These are phyloP conservation scores for Rosa chinensis DNA, from an alignment of 306 rosid genomes.

Conservation along the genomic window DNA sequence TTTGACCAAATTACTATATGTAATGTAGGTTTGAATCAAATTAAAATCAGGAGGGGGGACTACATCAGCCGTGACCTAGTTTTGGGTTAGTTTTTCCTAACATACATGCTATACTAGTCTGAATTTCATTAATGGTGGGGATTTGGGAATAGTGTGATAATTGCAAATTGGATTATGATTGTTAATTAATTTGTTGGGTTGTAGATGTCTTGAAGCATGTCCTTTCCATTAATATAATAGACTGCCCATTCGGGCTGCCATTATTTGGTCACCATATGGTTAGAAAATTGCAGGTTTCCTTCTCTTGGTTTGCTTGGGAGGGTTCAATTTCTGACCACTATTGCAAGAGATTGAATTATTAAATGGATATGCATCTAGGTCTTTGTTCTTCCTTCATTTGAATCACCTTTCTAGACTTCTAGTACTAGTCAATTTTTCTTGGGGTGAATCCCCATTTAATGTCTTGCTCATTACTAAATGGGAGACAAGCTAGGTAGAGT, in stretches of 20 bases:
- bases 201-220: constrained; percentile 16
- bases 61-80: constrained; percentile 22
- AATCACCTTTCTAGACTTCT: constrained; percentile 12
- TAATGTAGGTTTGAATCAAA: constrained; percentile 8
- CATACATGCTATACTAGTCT: constrained; percentile 1
- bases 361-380: neutral
- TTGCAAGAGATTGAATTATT: constrained; percentile 20
- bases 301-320: constrained; percentile 26
- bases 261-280: constrained; percentile 19
- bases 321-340: constrained; percentile 36
- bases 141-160: neutral
- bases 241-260: constrained; percentile 9
- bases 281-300: constrained; percentile 16
- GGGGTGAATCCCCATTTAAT: constrained; percentile 39
- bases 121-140: constrained; percentile 13
- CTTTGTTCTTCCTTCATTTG: constrained; percentile 17
- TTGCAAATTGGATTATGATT: neutral
- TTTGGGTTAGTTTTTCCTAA: neutral
- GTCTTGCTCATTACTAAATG: constrained; percentile 24
- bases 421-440: constrained; percentile 40
- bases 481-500: neutral
- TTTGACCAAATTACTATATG: constrained; percentile 18
- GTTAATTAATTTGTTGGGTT: neutral
- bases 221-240: constrained; percentile 8
- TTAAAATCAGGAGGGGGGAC: neutral